Evolutionary conservation across 768 basidiomycete genomes (phyloP), one percentile per base, ranked within the genome.

Genomic region (Russula emetica): DNA sequence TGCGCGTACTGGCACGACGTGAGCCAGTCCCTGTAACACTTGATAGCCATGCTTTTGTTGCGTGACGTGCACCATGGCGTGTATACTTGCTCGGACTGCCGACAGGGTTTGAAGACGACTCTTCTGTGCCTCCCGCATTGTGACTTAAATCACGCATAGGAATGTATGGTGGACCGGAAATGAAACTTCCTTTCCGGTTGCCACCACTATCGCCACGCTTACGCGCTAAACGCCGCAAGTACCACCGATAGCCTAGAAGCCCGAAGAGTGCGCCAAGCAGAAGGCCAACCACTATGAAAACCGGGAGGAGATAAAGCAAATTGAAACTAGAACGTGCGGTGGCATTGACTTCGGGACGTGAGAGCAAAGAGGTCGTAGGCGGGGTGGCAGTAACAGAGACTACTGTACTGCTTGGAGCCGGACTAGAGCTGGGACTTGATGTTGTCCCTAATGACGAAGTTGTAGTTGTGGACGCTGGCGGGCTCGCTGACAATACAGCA

Each of bases 121-220:
- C 56, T 28, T 59, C 60, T 24, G 47, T 26, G 18, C 18, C 53
- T 16, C 28, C 56, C 18, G 50, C 30, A 24, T 45, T 40, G 44
- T 34, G 47, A 49, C 28, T 30, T 18, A 32, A 10, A 28, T 51
- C 52, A 32, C 16, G 7, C 55, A 60, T 61, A 22, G 66, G 53
- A 36, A 61, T 56, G 62, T 76, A 76, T 2, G 63, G 67, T 16
- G 75, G 74, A 0, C 75, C 75, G 5, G 71, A 63, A 42, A 71
- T 58, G 13, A 75, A 65, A 7, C 53, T 13, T 20, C 52, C 8
- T 54, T 68, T 20, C 54, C 56, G 18, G 16, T 13, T 24, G 36
- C 55, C 56, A 65, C 53, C 32, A 47, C 14, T 22, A 30, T 49
- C 32, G 60, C 28, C 13, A 36, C 49, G 42, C 51, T 45, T 26